Conservation (phyloP, 2,329 filamentous ascomycete genomes). For the Phoma sp. region DNA sequence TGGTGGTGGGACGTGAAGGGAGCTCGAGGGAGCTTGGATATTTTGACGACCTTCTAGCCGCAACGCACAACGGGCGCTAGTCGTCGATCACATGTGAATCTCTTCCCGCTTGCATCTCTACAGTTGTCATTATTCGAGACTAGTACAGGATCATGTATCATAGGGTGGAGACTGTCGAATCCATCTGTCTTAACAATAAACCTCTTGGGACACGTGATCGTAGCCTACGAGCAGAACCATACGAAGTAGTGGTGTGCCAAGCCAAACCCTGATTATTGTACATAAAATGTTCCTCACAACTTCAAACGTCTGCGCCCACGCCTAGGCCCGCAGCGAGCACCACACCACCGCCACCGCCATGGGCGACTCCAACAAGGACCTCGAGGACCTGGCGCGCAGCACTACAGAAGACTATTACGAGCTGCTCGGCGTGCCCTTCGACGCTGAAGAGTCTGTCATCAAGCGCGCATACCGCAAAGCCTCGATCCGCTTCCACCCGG, state of each 20-base stretch:
- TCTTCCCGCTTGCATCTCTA: too few species aligned
- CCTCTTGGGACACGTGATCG: too few species aligned
- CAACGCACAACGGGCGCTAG: conserved; percentile 12
- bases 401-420: conserved; percentile 73
- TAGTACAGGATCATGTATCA: too few species aligned
- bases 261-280: too few species aligned
- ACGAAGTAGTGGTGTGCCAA: too few species aligned
- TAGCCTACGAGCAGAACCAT: too few species aligned
- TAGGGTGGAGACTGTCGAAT: too few species aligned
- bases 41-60: neutral
- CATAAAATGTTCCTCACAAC: too few species aligned
- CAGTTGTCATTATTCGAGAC: too few species aligned
- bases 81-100: conserved; percentile 24
- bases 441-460: conserved; percentile 73
- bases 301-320: too few species aligned
- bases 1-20: neutral
- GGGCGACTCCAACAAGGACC: conserved; percentile 49
- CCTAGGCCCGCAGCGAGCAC: neutral
- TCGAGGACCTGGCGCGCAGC: conserved; percentile 51
- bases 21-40: conserved; percentile 1
- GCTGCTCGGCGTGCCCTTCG: conserved; percentile 71
- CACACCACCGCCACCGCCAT: conserved; percentile 28
- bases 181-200: too few species aligned
- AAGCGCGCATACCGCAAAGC: conserved; percentile 83
- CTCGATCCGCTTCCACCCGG: conserved; percentile 90